Evolutionary conservation across 768 basidiomycete species (phyloP).

Genomic region (Mycena haematopus): DNA sequence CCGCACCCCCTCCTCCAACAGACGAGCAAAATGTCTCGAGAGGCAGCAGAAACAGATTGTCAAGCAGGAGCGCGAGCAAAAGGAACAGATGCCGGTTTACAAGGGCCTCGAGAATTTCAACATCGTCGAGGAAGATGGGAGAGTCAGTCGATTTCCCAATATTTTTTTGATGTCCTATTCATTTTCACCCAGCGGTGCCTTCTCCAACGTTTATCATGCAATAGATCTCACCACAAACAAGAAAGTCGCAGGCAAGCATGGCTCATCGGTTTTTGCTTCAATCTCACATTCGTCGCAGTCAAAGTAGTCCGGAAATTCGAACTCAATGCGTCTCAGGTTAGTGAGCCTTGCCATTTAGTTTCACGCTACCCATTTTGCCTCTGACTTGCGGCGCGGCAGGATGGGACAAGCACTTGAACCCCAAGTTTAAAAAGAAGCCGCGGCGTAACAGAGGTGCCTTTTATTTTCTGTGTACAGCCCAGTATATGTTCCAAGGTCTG

Average conservation of each 20-base stretch:
- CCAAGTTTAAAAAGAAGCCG: conserved; percentile 95
- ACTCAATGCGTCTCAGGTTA: conserved; percentile 89
- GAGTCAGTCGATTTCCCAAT: conserved; percentile 64
- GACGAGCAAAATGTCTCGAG: conserved; percentile 38
- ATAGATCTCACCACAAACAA: conserved; percentile 74
- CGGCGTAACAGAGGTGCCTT: conserved; percentile 95
- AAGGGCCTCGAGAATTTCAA: conserved; percentile 83
- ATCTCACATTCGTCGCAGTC: conserved; percentile 54
- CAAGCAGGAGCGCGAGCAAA: conserved; percentile 75
- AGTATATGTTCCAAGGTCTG: conserved; percentile 14
- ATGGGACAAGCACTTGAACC: conserved; percentile 93
- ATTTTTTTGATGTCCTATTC: conserved; percentile 23
- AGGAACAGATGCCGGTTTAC: conserved; percentile 83
- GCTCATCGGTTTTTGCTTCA: conserved; percentile 20
- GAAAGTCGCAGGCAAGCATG: conserved; percentile 79
- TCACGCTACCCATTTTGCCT: conserved; percentile 33
- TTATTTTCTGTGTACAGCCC: conserved; percentile 33
- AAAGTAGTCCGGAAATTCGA: conserved; percentile 96
- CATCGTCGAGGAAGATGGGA: conserved; percentile 88
- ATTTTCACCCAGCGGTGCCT: conserved; percentile 74
- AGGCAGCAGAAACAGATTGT: conserved; percentile 73
- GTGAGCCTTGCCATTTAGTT: conserved; percentile 42
- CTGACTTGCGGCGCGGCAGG: conserved; percentile 59
- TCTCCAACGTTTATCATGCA: conserved; percentile 98
- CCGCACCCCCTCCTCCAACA: conserved; percentile 22